Evolutionary conservation across 2,329 filamentous ascomycete genomes (phyloP).

Genomic region (Monilinia fructigena): DNA sequence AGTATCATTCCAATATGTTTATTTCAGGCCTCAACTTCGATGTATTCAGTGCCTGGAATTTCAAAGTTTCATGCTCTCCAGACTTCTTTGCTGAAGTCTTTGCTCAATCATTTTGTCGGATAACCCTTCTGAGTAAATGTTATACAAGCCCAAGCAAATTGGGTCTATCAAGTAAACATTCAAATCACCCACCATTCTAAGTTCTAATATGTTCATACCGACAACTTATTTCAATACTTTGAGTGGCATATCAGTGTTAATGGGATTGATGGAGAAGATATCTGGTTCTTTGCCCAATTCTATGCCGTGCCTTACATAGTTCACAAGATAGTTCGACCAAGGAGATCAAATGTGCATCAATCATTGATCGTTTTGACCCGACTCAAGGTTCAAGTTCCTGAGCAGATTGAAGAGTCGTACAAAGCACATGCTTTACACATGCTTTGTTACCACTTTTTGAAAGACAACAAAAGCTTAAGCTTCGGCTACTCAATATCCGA

Average conservation of each 20-base stretch:
- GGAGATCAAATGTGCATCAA: conserved; percentile 3
- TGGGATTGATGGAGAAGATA: background rate
- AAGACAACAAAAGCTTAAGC: background rate
- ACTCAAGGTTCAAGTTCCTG: background rate
- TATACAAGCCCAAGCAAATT: background rate
- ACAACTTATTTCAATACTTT: background rate
- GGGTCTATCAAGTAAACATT: background rate
- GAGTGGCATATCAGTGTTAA: background rate
- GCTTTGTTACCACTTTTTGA: background rate
- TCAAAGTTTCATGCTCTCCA: background rate
- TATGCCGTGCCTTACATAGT: background rate
- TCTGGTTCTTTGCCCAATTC: background rate
- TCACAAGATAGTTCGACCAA: background rate
- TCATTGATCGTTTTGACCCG: background rate
- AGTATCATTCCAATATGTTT: background rate
- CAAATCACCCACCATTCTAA: background rate
- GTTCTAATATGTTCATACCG: background rate
- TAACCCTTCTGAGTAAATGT: background rate
- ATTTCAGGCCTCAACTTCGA: background rate
- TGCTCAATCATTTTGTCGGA: background rate
- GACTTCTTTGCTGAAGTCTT: background rate
- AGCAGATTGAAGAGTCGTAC: background rate
- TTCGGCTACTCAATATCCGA: conserved; percentile 9
- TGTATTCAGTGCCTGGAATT: background rate
- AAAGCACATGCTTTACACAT: background rate